Evolutionary conservation across 2,329 filamentous ascomycete species (phyloP).

Genomic region (Mycosphaerella sp.): DNA sequence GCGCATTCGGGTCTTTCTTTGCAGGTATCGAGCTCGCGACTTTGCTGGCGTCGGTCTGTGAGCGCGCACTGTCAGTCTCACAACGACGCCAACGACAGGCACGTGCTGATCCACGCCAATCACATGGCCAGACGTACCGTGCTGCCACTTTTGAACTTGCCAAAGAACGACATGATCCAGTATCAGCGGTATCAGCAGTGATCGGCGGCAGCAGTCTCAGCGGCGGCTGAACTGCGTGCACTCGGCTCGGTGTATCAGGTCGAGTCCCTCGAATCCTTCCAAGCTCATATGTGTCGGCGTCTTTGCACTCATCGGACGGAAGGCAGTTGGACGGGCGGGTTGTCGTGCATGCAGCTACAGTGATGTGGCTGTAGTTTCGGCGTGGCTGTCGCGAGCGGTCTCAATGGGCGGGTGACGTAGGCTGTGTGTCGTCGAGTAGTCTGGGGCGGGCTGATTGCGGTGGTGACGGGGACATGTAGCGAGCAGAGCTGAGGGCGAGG

Average conservation of each 20-base stretch:
- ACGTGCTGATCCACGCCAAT: conserved; percentile 7
- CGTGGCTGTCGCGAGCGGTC: neutral
- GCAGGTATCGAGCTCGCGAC: conserved; percentile 42
- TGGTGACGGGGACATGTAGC: too few species aligned
- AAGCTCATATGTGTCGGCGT: conserved; percentile 9
- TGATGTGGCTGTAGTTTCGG: conserved; percentile 2
- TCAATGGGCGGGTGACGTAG: conserved; percentile 10
- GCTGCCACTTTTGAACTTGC: conserved; percentile 45
- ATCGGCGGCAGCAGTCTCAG: too few species aligned
- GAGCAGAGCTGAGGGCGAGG: neutral
- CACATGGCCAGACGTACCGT: conserved; percentile 4
- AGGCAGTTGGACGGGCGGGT: too few species aligned
- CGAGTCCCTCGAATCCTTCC: conserved; percentile 13
- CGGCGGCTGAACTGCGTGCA: too few species aligned
- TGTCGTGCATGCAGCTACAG: neutral
- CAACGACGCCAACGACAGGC: too few species aligned
- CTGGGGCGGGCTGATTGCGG: neutral
- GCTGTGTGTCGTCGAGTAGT: neutral
- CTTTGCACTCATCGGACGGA: conserved; percentile 12
- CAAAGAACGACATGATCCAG: conserved; percentile 49
- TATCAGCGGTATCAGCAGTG: too few species aligned
- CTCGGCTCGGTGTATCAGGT: neutral
- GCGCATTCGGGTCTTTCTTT: conserved; percentile 56
- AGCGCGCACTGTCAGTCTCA: conserved; percentile 18
- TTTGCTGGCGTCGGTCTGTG: conserved; percentile 45